A percentile compares a stretch with the other conserved stretches of the same genome.
These are phyloP conservation scores for Hanseniaspora uvarum DNA, from an alignment of 1,139 yeast genomes.

Conservation along the genomic window DNA sequence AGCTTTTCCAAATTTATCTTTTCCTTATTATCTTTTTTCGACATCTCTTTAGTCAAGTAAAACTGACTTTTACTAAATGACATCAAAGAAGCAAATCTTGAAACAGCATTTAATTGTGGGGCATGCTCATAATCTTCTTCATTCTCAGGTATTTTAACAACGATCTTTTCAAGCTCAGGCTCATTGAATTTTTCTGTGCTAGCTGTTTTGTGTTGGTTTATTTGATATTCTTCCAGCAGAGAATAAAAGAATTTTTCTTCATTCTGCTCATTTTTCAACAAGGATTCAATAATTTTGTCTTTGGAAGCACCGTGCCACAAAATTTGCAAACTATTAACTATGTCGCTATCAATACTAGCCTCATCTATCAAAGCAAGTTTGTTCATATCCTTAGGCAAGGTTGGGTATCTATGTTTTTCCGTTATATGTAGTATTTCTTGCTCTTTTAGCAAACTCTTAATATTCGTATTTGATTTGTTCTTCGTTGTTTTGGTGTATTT, in stretches of 20 bases:
- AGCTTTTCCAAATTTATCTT: background rate
- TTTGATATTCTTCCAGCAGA: constrained; percentile 69
- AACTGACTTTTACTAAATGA: constrained; percentile 2
- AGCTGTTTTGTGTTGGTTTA: constrained; percentile 31
- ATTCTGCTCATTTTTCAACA: constrained; percentile 51
- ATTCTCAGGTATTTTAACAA: background rate
- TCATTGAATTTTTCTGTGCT: background rate
- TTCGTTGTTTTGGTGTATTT: constrained; percentile 44
- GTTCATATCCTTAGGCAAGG: constrained; percentile 23
- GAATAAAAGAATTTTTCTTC: constrained; percentile 88
- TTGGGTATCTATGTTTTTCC: constrained; percentile 26
- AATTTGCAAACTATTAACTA: constrained; percentile 73
- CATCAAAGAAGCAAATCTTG: constrained; percentile 7
- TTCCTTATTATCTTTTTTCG: background rate
- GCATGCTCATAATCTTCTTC: background rate
- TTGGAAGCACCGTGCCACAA: constrained; percentile 81
- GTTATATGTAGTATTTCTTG: constrained; percentile 24
- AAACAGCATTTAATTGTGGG: background rate
- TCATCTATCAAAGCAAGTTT: constrained; percentile 34
- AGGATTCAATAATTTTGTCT: constrained; percentile 47
- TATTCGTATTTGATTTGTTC: constrained; percentile 23
- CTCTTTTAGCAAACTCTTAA: constrained; percentile 17
- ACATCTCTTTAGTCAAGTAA: background rate
- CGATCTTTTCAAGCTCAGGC: background rate
- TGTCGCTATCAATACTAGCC: constrained; percentile 66